A percentile compares a stretch with the other conserved stretches of the same genome.
These are phyloP conservation scores for Toxoplasma gondii DNA, from an alignment of 169 alveolate genomes.

Conservation along the genomic window DNA sequence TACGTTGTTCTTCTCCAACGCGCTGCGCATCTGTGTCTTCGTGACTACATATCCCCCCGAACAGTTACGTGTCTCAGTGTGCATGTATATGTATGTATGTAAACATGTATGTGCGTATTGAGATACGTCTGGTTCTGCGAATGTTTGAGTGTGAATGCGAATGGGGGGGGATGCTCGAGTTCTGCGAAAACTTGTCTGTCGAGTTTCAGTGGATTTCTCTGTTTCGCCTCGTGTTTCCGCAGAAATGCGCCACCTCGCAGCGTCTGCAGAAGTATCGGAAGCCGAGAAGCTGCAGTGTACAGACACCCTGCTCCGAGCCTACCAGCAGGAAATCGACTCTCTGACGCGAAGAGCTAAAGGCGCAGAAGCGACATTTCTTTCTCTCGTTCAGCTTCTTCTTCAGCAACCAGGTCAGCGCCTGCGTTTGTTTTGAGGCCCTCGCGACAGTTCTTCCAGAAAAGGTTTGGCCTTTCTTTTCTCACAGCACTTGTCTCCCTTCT, in stretches of 20 bases:
- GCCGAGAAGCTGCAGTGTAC: slow-evolving; percentile 6
- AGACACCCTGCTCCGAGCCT: slow-evolving; percentile 38
- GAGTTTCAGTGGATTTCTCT: too few relatives aligned
- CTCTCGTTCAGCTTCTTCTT: slow-evolving; percentile 48
- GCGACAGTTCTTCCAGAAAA: background rate
- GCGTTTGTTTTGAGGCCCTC: background rate
- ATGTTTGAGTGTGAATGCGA: too few relatives aligned
- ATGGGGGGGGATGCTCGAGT: too few relatives aligned
- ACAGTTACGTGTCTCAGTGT: too few relatives aligned
- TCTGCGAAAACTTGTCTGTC: too few relatives aligned
- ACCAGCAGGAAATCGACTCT: slow-evolving; percentile 53
- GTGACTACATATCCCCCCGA: too few relatives aligned
- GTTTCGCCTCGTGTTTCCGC: background rate
- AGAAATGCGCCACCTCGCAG: background rate
- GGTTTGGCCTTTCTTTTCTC: background rate
- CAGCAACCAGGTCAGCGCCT: slow-evolving; percentile 37
- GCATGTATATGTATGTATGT: background rate
- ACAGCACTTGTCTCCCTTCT: background rate
- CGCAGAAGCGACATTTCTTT: slow-evolving; percentile 49
- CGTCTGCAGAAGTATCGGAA: background rate
- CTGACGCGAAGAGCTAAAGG: slow-evolving; percentile 50
- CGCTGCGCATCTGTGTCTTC: too few relatives aligned
- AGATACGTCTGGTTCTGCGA: background rate
- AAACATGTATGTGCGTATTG: background rate
- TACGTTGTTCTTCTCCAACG: too few relatives aligned